Evolutionary conservation across 192 early-diverging fungal species (phyloP).

Genomic region (Coemansia asiatica): DNA sequence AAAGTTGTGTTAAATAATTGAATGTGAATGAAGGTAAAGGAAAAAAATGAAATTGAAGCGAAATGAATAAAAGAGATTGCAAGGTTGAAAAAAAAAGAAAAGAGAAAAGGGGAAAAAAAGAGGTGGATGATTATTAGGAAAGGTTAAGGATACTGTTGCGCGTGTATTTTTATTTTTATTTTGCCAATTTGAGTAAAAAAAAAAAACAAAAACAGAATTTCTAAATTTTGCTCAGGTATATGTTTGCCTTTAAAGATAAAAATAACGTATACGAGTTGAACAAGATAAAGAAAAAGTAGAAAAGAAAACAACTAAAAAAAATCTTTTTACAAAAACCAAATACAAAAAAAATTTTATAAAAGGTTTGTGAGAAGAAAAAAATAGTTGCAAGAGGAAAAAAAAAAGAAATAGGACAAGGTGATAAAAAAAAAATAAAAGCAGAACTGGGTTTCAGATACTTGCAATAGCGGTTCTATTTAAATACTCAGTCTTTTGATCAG

Average conservation of each 20-base stretch:
- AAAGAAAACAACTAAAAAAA: background rate
- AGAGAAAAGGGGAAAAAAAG: too few species aligned
- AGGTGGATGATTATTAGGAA: too few species aligned
- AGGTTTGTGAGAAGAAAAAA: background rate
- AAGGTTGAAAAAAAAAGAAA: too few species aligned
- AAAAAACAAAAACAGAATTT: too few species aligned
- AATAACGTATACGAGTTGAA: background rate
- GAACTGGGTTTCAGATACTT: background rate
- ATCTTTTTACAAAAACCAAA: background rate
- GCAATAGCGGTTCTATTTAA: background rate
- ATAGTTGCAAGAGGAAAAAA: too few species aligned
- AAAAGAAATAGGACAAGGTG: background rate
- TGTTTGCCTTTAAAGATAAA: background rate
- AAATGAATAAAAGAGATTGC: too few species aligned
- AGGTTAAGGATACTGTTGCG: too few species aligned
- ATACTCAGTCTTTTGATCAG: background rate
- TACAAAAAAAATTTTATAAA: background rate
- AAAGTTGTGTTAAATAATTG: background rate
- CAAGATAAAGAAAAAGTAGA: background rate
- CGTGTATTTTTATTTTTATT: too few species aligned
- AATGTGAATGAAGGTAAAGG: background rate
- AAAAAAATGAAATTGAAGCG: background rate
- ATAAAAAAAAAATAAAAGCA: background rate
- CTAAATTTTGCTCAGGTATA: too few species aligned
- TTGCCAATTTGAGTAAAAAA: too few species aligned